Evolutionary conservation across 352 stramenopile genomes (phyloP).

Genomic region (Globisporangium nunn): DNA sequence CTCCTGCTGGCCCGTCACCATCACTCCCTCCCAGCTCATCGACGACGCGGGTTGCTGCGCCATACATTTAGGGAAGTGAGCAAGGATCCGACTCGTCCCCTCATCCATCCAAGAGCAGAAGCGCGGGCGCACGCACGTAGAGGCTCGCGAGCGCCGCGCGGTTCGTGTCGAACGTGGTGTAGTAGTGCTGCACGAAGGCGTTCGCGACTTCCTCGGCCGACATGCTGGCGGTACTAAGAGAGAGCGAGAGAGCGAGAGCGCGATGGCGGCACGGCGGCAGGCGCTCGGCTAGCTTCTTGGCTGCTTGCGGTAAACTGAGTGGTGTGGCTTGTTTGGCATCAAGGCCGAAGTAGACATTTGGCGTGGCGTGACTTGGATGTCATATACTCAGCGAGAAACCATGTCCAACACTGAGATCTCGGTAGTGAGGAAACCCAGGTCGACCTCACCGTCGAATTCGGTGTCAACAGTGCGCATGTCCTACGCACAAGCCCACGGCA

Average conservation of each 20-base stretch:
- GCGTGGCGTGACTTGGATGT: too few relatives aligned
- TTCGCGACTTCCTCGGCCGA: slow-evolving; percentile 80
- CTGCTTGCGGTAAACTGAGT: background rate
- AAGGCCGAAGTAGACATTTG: too few relatives aligned
- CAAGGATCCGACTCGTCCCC: too few relatives aligned
- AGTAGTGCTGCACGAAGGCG: slow-evolving; percentile 86
- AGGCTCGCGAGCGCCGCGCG: slow-evolving; percentile 59
- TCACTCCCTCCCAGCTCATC: slow-evolving; percentile 74
- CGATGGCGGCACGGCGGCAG: background rate
- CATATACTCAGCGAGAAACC: too few relatives aligned
- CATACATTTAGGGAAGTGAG: too few relatives aligned
- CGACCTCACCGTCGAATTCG: too few relatives aligned
- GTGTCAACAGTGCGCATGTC: background rate
- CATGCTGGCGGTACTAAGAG: slow-evolving; percentile 32
- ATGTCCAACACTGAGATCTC: too few relatives aligned
- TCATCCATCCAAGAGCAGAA: too few relatives aligned
- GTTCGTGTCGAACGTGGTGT: slow-evolving; percentile 83
- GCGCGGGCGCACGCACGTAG: slow-evolving; percentile 47
- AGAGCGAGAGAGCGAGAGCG: background rate
- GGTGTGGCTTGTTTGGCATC: background rate
- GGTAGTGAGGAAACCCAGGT: too few relatives aligned
- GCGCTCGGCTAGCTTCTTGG: background rate
- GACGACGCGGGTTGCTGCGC: slow-evolving; percentile 64
- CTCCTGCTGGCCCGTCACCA: slow-evolving; percentile 61
- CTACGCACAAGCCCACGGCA: too few relatives aligned